phyloP scores from a whole-genome alignment of 2,329 filamentous ascomycete species.

The Coniochaeta sp. region DNA sequence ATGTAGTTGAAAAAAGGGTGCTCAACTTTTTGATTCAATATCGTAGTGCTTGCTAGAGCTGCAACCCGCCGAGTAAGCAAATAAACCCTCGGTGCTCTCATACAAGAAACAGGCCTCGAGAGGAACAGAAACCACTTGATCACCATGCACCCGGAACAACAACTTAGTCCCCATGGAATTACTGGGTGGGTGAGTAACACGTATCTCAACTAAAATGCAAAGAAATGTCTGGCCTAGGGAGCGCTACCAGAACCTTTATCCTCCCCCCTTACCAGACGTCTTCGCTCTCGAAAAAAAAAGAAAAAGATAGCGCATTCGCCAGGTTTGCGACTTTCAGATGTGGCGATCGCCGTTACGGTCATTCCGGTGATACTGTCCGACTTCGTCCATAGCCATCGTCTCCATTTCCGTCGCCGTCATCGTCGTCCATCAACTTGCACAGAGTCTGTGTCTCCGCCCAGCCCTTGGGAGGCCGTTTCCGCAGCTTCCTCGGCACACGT shows the following conservation, averaged over 20 bases:
- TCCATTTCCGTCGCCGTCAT: background rate
- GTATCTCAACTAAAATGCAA: background rate
- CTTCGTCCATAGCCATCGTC: background rate
- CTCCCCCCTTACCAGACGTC: background rate
- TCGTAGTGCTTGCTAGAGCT: background rate
- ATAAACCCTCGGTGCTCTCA: too few relatives aligned
- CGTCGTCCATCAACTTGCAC: constrained; percentile 13
- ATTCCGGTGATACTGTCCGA: background rate
- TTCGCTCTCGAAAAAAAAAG: background rate
- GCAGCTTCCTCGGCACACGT: constrained; percentile 32
- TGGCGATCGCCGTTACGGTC: background rate
- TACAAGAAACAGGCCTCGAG: too few relatives aligned
- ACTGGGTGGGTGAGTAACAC: too few relatives aligned
- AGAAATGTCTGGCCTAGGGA: background rate
- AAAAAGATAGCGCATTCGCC: background rate
- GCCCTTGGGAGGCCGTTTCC: constrained; percentile 28
- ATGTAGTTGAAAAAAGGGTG: too few relatives aligned
- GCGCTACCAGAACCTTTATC: background rate
- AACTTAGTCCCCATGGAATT: too few relatives aligned
- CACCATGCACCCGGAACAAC: too few relatives aligned
- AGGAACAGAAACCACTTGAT: too few relatives aligned
- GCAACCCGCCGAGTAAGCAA: too few relatives aligned
- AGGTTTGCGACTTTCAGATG: background rate
- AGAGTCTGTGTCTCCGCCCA: constrained; percentile 20
- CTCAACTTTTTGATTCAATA: too few relatives aligned